Evolutionary conservation across 371 early-diverging fungal genomes (phyloP), one percentile per base, ranked within the genome.

Genomic region (Mucor lusitanicus): DNA sequence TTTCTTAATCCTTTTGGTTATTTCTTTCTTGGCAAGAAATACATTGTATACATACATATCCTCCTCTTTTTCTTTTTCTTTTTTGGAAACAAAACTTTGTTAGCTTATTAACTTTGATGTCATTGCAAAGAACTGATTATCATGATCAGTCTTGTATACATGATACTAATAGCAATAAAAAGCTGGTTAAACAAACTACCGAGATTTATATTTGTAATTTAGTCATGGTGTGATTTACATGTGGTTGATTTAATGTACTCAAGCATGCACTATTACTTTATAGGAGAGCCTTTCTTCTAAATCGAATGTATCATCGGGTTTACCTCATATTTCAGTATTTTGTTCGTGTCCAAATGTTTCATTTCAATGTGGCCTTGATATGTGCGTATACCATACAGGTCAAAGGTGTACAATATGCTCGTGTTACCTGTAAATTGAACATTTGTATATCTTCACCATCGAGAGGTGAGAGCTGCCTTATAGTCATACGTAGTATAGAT

Each of bases 41-140:
- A 35, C 35, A 48, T 21, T 48, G 48, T 48, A 48, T 48, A 48
- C 48, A 48, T 48, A 48, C 48, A 48, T 48, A 48, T 48, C 48
- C 19, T 48, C 6, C 9, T 19, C 6, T 21, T 48, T 42, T 42
- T 42, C 5, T 42, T 17, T 42, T 42, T 42, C n/a, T 42, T 17
- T 42, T 15, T 42, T 17, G 6, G 6, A 30, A 30, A 30, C 2
- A 30, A 17, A 6, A 17, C 6, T 42, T n/a, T 6, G 42, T 3
- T 42, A 42, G 17, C 48, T 48, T 48, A 21, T 48, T 48, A 23
- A 48, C 23, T 48, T 21, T 6, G 8, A 6, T 21, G 8, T 19
- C 44, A n/a, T 42, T 42, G 44, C 21, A 46, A 46, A 19, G 8
- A n/a, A 15, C n/a, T 44, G 44, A 21, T 46, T 21, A 21, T 46